Conservation (phyloP, 352 stramenopile genomes). For the Pythium coloratum region DNA sequence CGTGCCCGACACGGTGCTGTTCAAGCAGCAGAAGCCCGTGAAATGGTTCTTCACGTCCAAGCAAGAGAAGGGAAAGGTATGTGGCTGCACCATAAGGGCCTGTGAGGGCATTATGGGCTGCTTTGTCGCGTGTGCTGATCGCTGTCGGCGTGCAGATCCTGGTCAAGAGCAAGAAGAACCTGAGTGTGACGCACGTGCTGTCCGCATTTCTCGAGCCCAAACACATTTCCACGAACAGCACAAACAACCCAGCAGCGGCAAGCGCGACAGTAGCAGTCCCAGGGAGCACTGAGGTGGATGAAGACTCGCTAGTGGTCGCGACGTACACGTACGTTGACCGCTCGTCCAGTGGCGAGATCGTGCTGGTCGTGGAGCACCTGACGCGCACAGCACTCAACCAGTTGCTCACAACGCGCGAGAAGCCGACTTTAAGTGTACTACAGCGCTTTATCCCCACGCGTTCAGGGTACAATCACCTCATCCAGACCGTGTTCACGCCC, state of each 20-base stretch:
- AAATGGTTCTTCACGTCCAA: conserved; percentile 78
- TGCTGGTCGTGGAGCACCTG: conserved; percentile 60
- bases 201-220: conserved; percentile 47
- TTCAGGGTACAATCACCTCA: conserved; percentile 69
- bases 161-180: conserved; percentile 62
- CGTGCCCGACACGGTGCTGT: conserved; percentile 67
- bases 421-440: conserved; percentile 54
- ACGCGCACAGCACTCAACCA: conserved; percentile 42
- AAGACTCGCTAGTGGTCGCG: conserved; percentile 48
- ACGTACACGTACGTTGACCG: conserved; percentile 57
- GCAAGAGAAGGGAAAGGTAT: conserved; percentile 64
- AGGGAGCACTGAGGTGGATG: not conserved
- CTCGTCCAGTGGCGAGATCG: conserved; percentile 37
- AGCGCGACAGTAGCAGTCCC: not conserved
- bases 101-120: not conserved
- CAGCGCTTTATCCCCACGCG: conserved; percentile 68
- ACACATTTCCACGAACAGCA: conserved; percentile 7
- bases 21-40: conserved; percentile 65
- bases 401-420: conserved; percentile 51
- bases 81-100: not conserved
- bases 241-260: not conserved
- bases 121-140: not conserved
- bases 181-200: conserved; percentile 45
- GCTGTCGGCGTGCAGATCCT: conserved; percentile 39
- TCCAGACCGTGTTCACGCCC: conserved; percentile 65